These are phyloP conservation scores for Termitomyces sp. DNA, from an alignment of 768 basidiomycete species.

Conservation along the genomic window DNA sequence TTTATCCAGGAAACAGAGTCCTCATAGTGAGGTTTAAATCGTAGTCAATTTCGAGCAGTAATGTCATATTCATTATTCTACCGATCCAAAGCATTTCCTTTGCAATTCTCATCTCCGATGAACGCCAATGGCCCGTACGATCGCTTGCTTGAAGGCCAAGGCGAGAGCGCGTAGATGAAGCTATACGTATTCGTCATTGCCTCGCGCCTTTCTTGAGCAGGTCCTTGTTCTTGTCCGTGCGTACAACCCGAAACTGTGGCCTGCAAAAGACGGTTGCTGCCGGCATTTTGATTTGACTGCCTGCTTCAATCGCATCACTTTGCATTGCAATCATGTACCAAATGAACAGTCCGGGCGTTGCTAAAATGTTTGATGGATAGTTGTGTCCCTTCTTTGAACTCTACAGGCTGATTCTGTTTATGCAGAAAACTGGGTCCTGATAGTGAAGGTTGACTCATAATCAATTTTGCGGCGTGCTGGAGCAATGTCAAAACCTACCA, in stretches of 20 bases:
- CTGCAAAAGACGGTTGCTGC: slow-evolving; percentile 11
- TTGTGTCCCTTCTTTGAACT: background rate
- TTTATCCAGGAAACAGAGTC: too few relatives aligned
- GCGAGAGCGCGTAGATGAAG: slow-evolving; percentile 16
- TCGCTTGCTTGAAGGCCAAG: slow-evolving; percentile 12
- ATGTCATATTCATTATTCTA: too few relatives aligned
- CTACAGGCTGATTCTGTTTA: too few relatives aligned
- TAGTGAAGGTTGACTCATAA: background rate
- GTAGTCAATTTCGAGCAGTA: too few relatives aligned
- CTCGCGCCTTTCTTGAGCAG: slow-evolving; percentile 14
- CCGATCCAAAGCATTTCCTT: too few relatives aligned
- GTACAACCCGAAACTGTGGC: slow-evolving; percentile 12
- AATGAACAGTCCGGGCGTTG: slow-evolving; percentile 13
- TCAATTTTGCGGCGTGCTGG: too few relatives aligned
- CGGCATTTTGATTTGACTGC: slow-evolving; percentile 5
- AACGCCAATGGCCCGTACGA: background rate
- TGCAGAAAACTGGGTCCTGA: background rate
- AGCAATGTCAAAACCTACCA: too few relatives aligned
- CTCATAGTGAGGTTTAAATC: too few relatives aligned
- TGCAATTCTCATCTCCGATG: too few relatives aligned
- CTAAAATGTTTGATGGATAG: slow-evolving; percentile 9
- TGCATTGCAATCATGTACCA: slow-evolving; percentile 13
- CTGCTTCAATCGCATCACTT: slow-evolving; percentile 10
- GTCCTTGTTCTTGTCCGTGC: slow-evolving; percentile 12
- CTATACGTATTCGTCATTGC: slow-evolving; percentile 13